A percentile compares a stretch with the other conserved stretches of the same genome.
These are phyloP conservation scores for Penicillium parvum DNA, from an alignment of 495 filamentous ascomycete genomes.

Conservation along the genomic window DNA sequence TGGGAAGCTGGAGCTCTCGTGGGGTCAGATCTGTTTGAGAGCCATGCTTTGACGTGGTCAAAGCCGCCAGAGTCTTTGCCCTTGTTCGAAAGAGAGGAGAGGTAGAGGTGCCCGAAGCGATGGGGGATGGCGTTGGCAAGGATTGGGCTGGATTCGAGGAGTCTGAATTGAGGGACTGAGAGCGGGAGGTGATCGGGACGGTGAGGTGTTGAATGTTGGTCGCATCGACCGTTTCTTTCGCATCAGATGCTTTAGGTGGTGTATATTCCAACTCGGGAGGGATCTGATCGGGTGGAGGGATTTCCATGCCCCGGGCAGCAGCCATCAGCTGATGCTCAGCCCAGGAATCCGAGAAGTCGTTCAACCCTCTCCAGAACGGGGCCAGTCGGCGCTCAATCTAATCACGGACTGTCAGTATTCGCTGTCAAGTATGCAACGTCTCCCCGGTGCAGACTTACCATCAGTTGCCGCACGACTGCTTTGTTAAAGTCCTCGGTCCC, in stretches of 20 bases:
- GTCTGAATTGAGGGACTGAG: slow-evolving; percentile 73
- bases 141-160: slow-evolving; percentile 45
- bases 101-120: slow-evolving; percentile 54
- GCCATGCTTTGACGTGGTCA: slow-evolving; percentile 64
- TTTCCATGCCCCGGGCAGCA: slow-evolving; percentile 76
- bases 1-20: slow-evolving; percentile 73
- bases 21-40: slow-evolving; percentile 66
- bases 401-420: slow-evolving; percentile 9
- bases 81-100: slow-evolving; percentile 62
- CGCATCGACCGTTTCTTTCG: slow-evolving; percentile 33
- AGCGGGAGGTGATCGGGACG: slow-evolving; percentile 69
- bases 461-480: slow-evolving; percentile 80
- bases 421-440: not conserved
- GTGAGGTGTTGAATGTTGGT: slow-evolving; percentile 61
- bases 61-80: slow-evolving; percentile 79
- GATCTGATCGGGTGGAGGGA: slow-evolving; percentile 78
- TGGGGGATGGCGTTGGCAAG: slow-evolving; percentile 48
- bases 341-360: slow-evolving; percentile 86
- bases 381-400: slow-evolving; percentile 90
- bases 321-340: slow-evolving; percentile 91
- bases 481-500: slow-evolving; percentile 94
- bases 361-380: slow-evolving; percentile 91
- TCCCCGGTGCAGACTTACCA: slow-evolving; percentile 52
- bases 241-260: slow-evolving; percentile 38
- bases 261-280: slow-evolving; percentile 60